phyloP scores from a whole-genome alignment of 495 filamentous ascomycete species.

The Lepidopterella palustris region DNA sequence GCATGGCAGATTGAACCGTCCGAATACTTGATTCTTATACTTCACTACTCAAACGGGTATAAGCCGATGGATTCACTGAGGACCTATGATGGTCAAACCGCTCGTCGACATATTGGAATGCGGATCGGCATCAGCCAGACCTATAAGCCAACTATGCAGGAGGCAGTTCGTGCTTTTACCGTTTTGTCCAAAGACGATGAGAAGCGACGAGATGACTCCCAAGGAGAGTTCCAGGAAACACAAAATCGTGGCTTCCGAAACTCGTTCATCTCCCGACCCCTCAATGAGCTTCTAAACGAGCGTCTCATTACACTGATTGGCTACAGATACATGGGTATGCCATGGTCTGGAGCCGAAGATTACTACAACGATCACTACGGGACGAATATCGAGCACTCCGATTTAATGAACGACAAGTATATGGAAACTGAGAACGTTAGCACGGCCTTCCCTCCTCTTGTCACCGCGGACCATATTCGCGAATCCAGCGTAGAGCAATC shows the following conservation, averaged over 20 bases:
- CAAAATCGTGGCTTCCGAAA: slow-evolving; percentile 36
- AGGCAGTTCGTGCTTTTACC: slow-evolving; percentile 50
- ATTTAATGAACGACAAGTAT: slow-evolving; percentile 37
- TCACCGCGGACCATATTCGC: slow-evolving; percentile 34
- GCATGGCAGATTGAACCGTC: slow-evolving; percentile 65
- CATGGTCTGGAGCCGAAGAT: slow-evolving; percentile 67
- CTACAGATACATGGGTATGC: slow-evolving; percentile 48
- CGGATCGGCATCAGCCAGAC: slow-evolving; percentile 47
- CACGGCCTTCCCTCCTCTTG: slow-evolving; percentile 27
- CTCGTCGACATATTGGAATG: slow-evolving; percentile 33
- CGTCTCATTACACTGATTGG: slow-evolving; percentile 59
- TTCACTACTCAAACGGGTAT: slow-evolving; percentile 61
- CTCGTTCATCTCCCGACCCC: slow-evolving; percentile 65
- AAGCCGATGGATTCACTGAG: slow-evolving; percentile 46
- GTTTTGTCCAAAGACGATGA: slow-evolving; percentile 24
- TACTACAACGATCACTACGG: slow-evolving; percentile 47
- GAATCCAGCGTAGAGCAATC: background rate
- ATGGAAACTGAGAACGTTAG: slow-evolving; percentile 27
- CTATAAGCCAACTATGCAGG: slow-evolving; percentile 49
- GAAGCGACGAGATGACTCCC: slow-evolving; percentile 17
- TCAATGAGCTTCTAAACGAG: slow-evolving; percentile 63
- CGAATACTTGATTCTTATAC: slow-evolving; percentile 71
- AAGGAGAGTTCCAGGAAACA: slow-evolving; percentile 2
- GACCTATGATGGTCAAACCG: slow-evolving; percentile 15
- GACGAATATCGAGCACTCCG: slow-evolving; percentile 28